A percentile compares a stretch with the other conserved stretches of the same genome.
These are phyloP conservation scores for Lichtheimia ornata DNA, from an alignment of 371 early-diverging fungal species.

Conservation along the genomic window DNA sequence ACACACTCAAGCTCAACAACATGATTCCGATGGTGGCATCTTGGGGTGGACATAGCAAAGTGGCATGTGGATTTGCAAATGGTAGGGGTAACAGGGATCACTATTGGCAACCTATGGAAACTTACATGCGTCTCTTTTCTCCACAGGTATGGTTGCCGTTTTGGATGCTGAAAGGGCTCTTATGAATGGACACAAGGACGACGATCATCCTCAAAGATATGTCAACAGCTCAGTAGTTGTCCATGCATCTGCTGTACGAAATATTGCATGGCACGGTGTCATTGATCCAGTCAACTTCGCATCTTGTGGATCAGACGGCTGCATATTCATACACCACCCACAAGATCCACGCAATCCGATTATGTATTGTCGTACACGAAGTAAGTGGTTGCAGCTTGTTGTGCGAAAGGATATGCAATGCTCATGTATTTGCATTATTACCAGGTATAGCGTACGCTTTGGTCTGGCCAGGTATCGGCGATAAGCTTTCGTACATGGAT, in stretches of 20 bases:
- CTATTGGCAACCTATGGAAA: not conserved
- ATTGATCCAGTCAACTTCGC: slow-evolving; percentile 14
- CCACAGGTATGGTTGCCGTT: slow-evolving; percentile 20
- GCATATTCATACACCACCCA: slow-evolving; percentile 7
- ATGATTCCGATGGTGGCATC: slow-evolving; percentile 13
- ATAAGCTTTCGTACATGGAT: slow-evolving; percentile 9
- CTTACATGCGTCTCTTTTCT: not conserved
- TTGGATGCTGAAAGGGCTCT: slow-evolving; percentile 30
- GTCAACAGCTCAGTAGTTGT: not conserved
- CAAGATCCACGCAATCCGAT: slow-evolving; percentile 16
- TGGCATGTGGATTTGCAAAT: slow-evolving; percentile 30
- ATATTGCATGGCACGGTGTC: slow-evolving; percentile 17
- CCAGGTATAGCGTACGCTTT: not conserved
- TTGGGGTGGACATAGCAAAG: slow-evolving; percentile 26
- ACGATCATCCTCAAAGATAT: not conserved
- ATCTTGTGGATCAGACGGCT: slow-evolving; percentile 14
- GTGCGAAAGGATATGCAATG: not conserved
- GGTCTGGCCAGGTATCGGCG: slow-evolving; percentile 15
- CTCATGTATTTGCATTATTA: not conserved
- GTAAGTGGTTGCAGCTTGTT: slow-evolving; percentile 7
- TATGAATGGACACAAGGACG: not conserved
- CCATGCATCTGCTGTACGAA: slow-evolving; percentile 17
- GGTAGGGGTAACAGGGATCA: slow-evolving; percentile 11
- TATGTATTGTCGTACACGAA: slow-evolving; percentile 13
- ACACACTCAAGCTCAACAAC: slow-evolving; percentile 14